Evolutionary conservation across 805 yeast species (phyloP).

Genomic region (Pichia occidentalis): DNA sequence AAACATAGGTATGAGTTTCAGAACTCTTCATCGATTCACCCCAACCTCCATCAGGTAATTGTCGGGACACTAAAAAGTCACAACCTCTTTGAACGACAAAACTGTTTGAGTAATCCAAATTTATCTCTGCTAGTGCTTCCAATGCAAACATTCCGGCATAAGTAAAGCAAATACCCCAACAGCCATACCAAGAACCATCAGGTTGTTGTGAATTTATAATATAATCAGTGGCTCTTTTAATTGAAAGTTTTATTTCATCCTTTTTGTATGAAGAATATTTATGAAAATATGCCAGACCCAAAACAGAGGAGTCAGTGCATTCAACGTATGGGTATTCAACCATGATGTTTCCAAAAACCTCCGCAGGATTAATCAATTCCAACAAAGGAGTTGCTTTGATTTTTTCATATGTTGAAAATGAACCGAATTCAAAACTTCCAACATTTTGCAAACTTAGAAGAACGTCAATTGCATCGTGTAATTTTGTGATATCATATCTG

Average conservation of each 20-base stretch:
- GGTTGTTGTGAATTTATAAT: conserved; percentile 58
- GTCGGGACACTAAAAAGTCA: conserved; percentile 71
- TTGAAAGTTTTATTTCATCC: conserved; percentile 61
- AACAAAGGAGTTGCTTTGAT: conserved; percentile 74
- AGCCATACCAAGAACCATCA: conserved; percentile 98
- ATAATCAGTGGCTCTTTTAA: conserved; percentile 65
- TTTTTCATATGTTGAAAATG: conserved; percentile 86
- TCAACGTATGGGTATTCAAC: conserved; percentile 98
- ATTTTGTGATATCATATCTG: conserved; percentile 42
- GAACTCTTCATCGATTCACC: conserved; percentile 89
- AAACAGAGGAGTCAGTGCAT: conserved; percentile 91
- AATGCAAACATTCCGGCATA: conserved; percentile 98
- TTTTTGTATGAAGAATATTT: conserved; percentile 58
- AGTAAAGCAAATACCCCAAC: conserved; percentile 96
- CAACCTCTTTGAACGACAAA: conserved; percentile 68
- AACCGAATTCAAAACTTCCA: conserved; percentile 76
- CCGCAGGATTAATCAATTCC: conserved; percentile 89
- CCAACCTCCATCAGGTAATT: conserved; percentile 93
- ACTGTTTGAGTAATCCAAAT: conserved; percentile 54
- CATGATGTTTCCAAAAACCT: conserved; percentile 97
- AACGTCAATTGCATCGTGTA: conserved; percentile 70
- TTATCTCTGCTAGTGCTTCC: conserved; percentile 78
- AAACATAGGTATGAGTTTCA: conserved; percentile 71
- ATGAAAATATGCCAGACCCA: conserved; percentile 78
- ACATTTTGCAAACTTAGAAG: conserved; percentile 70